These are phyloP conservation scores for Globisporangium splendens DNA, from an alignment of 352 stramenopile genomes.

Conservation along the genomic window DNA sequence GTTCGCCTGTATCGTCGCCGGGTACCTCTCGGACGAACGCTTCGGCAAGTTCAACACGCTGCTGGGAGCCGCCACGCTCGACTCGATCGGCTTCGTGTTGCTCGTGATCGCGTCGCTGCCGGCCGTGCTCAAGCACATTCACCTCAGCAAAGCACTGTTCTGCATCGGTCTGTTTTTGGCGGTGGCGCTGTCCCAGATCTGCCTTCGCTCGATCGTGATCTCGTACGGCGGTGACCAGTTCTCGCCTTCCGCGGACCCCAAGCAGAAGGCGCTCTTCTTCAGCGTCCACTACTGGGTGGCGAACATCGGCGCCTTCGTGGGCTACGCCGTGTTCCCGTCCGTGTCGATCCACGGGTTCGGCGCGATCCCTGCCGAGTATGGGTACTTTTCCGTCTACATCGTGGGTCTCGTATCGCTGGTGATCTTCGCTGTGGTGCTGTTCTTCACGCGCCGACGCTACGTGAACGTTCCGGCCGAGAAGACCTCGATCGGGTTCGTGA, in stretches of 20 bases:
- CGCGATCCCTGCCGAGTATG: conserved; percentile 59
- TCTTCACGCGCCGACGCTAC: conserved; percentile 42
- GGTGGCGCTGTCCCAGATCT: conserved; percentile 43
- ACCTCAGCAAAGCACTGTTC: no score
- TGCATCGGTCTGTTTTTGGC: conserved; percentile 43
- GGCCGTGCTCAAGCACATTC: no score
- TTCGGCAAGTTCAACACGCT: no score
- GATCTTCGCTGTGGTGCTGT: conserved; percentile 37
- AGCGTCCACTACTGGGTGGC: conserved; percentile 80
- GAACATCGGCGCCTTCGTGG: conserved; percentile 67
- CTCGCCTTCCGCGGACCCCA: conserved; percentile 31
- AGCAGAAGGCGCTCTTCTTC: conserved; percentile 68
- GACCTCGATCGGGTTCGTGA: conserved; percentile 41
- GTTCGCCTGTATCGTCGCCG: no score
- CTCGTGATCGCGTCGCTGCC: no score
- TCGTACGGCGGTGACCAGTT: conserved; percentile 67
- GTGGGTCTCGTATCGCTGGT: conserved; percentile 44
- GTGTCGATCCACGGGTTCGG: conserved; percentile 70
- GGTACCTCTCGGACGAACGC: no score
- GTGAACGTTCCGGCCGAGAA: conserved; percentile 36
- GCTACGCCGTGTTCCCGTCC: conserved; percentile 73
- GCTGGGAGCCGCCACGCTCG: no score
- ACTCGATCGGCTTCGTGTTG: no score
- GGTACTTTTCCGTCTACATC: conserved; percentile 75
- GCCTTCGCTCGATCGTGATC: conserved; percentile 56